These are phyloP conservation scores for Hansfordia pulvinata DNA, from an alignment of 2,329 filamentous ascomycete species.

Conservation along the genomic window DNA sequence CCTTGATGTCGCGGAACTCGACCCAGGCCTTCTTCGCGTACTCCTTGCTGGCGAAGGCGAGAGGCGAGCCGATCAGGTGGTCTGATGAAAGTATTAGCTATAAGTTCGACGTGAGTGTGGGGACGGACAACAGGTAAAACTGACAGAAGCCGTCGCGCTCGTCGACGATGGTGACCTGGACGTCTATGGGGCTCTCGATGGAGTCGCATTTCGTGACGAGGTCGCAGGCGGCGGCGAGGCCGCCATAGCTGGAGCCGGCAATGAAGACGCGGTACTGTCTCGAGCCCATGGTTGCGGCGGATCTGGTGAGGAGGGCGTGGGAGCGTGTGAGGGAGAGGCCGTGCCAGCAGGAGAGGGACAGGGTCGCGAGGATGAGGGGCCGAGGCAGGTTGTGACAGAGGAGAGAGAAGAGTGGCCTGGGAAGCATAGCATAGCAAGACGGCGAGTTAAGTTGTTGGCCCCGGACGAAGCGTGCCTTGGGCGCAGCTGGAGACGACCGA, in stretches of 20 bases:
- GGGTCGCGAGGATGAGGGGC: no score
- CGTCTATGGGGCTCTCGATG: slow-evolving; percentile 32
- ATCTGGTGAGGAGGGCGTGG: no score
- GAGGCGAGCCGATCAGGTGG: slow-evolving; percentile 63
- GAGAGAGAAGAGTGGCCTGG: no score
- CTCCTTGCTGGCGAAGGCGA: slow-evolving; percentile 50
- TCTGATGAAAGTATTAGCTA: slow-evolving; percentile 27
- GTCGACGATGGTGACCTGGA: slow-evolving; percentile 63
- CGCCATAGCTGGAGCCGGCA: slow-evolving; percentile 60
- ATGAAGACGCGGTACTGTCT: slow-evolving; percentile 44
- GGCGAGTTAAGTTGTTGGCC: no score
- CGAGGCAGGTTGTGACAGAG: no score
- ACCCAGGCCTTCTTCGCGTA: slow-evolving; percentile 60
- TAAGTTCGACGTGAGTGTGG: slow-evolving; percentile 1
- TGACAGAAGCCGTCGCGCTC: slow-evolving; percentile 75
- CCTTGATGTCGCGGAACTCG: slow-evolving; percentile 51
- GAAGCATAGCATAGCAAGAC: no score
- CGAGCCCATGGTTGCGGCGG: no score
- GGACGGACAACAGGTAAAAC: slow-evolving; percentile 14
- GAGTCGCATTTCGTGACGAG: slow-evolving; percentile 50
- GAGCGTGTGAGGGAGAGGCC: no score
- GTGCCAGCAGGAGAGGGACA: no score
- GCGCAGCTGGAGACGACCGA: no score
- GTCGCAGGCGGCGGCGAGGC: slow-evolving; percentile 52
- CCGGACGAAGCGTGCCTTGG: no score